Percentiles rank a stretch among this genome's conserved stretches.
phyloP scores from a whole-genome alignment of 371 early-diverging fungal genomes.

The Rhizopus delemar region DNA sequence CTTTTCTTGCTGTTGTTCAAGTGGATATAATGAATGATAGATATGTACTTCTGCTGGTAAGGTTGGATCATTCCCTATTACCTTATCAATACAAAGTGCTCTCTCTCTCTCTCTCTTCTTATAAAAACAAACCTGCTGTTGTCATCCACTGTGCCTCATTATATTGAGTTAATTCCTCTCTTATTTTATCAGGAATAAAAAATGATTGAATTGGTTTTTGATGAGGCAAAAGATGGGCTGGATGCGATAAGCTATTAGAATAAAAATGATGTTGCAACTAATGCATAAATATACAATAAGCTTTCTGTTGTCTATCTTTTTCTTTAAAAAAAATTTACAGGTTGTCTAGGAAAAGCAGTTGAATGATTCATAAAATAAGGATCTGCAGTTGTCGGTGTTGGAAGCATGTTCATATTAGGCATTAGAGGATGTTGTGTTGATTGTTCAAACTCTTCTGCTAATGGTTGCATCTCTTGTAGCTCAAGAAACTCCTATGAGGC shows the following conservation, averaged over 20 bases:
- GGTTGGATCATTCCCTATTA: slow-evolving; percentile 53
- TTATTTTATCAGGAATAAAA: slow-evolving; percentile 81
- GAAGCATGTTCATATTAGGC: slow-evolving; percentile 24
- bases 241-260: slow-evolving; percentile 67
- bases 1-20: slow-evolving; percentile 53
- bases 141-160: slow-evolving; percentile 70
- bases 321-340: slow-evolving; percentile 26
- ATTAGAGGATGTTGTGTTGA: slow-evolving; percentile 3
- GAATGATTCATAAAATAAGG: slow-evolving; percentile 42
- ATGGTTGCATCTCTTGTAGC: neutral
- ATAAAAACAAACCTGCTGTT: slow-evolving; percentile 47
- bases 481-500: neutral
- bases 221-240: slow-evolving; percentile 67
- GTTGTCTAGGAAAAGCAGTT: slow-evolving; percentile 42
- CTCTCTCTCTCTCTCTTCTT: neutral
- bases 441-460: neutral
- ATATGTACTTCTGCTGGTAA: slow-evolving; percentile 60
- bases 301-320: neutral
- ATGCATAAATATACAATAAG: neutral
- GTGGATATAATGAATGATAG: slow-evolving; percentile 72
- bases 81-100: neutral
- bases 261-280: slow-evolving; percentile 83
- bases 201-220: slow-evolving; percentile 79
- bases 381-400: slow-evolving; percentile 20
- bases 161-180: slow-evolving; percentile 76